phyloP scores from a whole-genome alignment of 2,329 filamentous ascomycete species.

The Sporothrix mexicana region DNA sequence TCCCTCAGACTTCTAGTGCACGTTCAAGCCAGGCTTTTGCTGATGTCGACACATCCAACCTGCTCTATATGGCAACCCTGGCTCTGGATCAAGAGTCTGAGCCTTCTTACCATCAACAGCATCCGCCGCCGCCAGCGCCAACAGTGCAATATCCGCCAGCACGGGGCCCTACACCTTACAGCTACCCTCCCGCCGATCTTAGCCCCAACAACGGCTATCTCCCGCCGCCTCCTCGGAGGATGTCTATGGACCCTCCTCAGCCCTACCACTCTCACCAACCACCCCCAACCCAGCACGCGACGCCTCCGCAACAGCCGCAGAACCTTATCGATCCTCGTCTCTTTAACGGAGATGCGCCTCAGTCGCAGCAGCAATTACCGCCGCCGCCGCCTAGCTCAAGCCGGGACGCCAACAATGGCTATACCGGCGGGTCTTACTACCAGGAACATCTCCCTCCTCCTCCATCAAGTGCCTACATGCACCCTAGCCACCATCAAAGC shows the following conservation, averaged over 20 bases:
- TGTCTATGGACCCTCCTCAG: slow-evolving; percentile 31
- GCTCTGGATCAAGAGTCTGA: slow-evolving; percentile 32
- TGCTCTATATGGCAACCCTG: slow-evolving; percentile 36
- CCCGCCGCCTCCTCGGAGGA: slow-evolving; percentile 18
- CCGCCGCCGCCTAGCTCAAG: not conserved
- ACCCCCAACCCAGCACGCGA: slow-evolving; percentile 18
- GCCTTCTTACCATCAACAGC: slow-evolving; percentile 20
- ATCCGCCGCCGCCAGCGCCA: not conserved
- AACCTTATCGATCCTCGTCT: slow-evolving; percentile 37
- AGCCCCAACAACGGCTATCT: slow-evolving; percentile 25
- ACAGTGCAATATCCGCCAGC: slow-evolving; percentile 28
- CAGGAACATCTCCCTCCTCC: not conserved
- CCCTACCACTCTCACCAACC: slow-evolving; percentile 32
- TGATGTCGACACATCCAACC: slow-evolving; percentile 28
- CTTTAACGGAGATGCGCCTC: slow-evolving; percentile 35
- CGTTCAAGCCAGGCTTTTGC: slow-evolving; percentile 32
- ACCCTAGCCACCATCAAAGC: slow-evolving; percentile 25
- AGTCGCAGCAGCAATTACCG: slow-evolving; percentile 21
- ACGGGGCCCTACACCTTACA: slow-evolving; percentile 27
- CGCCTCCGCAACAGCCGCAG: slow-evolving; percentile 19
- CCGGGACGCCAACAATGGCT: slow-evolving; percentile 21
- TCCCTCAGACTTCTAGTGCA: not conserved
- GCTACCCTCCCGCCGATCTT: slow-evolving; percentile 26
- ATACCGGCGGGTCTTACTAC: not conserved
- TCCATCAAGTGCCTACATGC: slow-evolving; percentile 12